These are phyloP conservation scores for Lactarius vividus DNA, from an alignment of 768 basidiomycete genomes.

Conservation along the genomic window DNA sequence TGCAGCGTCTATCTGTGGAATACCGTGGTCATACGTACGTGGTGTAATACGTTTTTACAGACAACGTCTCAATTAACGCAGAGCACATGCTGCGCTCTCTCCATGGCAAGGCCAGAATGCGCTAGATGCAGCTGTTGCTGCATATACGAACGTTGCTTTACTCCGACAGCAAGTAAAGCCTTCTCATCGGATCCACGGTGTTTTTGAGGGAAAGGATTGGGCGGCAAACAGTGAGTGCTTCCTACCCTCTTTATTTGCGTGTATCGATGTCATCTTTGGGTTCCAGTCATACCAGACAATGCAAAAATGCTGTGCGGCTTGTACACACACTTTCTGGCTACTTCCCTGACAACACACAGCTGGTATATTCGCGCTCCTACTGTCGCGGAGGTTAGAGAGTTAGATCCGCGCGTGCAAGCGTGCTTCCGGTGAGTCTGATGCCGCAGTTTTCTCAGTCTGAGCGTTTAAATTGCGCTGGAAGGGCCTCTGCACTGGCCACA, in stretches of 20 bases:
- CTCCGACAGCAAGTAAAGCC: constrained; percentile 82
- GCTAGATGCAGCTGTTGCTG: constrained; percentile 82
- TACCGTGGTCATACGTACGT: constrained; percentile 71
- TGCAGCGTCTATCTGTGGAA: constrained; percentile 59
- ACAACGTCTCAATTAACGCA: constrained; percentile 31
- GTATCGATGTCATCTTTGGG: neutral
- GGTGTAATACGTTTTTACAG: neutral
- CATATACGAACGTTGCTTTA: constrained; percentile 75
- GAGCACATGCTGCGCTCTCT: constrained; percentile 73
- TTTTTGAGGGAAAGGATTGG: constrained; percentile 75
- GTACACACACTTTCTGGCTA: neutral
- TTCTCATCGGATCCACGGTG: constrained; percentile 74
- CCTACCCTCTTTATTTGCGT: neutral
- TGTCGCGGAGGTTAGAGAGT: constrained; percentile 54
- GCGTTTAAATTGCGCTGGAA: constrained; percentile 31
- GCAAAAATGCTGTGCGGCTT: constrained; percentile 60
- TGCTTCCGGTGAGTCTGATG: constrained; percentile 64
- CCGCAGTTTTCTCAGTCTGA: neutral
- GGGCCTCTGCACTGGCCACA: constrained; percentile 67
- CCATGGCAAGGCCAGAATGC: constrained; percentile 88
- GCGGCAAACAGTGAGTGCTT: constrained; percentile 57
- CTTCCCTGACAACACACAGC: constrained; percentile 34
- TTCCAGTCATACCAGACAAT: constrained; percentile 78
- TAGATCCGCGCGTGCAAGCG: constrained; percentile 56
- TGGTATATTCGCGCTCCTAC: constrained; percentile 76